These are phyloP conservation scores for Phytophthora constricta DNA, from an alignment of 352 stramenopile genomes.

Conservation along the genomic window DNA sequence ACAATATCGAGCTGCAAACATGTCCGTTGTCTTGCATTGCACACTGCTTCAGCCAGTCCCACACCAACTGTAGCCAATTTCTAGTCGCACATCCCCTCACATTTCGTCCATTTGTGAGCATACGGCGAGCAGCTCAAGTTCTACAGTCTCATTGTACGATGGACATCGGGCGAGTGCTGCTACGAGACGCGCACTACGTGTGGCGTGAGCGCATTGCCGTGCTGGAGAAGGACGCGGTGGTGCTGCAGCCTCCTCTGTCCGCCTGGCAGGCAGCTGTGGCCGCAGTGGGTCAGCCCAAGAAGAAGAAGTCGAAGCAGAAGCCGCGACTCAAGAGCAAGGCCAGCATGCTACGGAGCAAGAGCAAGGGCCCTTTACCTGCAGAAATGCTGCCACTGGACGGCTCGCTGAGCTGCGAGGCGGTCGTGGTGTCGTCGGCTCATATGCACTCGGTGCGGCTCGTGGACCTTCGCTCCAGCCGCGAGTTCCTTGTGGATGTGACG, in stretches of 20 bases:
- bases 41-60: too few relatives aligned
- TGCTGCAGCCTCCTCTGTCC: constrained; percentile 33
- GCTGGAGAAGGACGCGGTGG: constrained; percentile 46
- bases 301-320: constrained; percentile 19
- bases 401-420: constrained; percentile 48
- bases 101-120: too few relatives aligned
- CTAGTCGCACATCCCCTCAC: constrained; percentile 12
- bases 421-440: constrained; percentile 71
- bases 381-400: constrained; percentile 51
- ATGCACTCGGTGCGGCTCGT: constrained; percentile 60
- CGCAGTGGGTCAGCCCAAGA: constrained; percentile 18
- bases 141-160: too few relatives aligned
- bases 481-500: constrained; percentile 55
- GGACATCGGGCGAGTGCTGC: constrained; percentile 56
- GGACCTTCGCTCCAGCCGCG: constrained; percentile 45
- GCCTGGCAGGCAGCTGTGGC: constrained; percentile 29
- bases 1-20: too few relatives aligned
- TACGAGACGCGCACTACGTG: constrained; percentile 60
- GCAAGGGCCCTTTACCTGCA: constrained; percentile 12
- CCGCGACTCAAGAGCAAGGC: constrained; percentile 24
- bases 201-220: constrained; percentile 45
- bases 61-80: background rate
- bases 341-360: constrained; percentile 21
- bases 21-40: too few relatives aligned
- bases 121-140: too few relatives aligned